A percentile compares a stretch with the other conserved stretches of the same genome.
Conservation (phyloP, 352 stramenopile species). For the Chrysophaeum taylorii region DNA sequence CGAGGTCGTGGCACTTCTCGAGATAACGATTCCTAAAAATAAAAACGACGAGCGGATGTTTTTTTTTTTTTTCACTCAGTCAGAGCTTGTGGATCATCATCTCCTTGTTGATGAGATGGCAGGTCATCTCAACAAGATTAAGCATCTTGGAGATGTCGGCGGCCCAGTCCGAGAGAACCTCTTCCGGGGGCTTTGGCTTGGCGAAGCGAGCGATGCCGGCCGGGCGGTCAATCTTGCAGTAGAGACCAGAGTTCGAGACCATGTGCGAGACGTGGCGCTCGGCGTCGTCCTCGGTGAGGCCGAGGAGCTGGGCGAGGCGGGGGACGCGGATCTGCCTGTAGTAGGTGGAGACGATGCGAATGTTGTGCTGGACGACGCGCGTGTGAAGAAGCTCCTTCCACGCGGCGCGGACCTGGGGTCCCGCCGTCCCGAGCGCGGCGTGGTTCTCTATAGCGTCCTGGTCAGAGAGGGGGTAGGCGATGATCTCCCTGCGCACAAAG, state of each 20-base stretch:
- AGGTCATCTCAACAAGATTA: conserved; percentile 88
- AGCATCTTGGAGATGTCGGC: conserved; percentile 88
- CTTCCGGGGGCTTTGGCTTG: conserved; percentile 69
- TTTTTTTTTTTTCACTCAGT: too few relatives aligned
- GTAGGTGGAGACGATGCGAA: conserved; percentile 80
- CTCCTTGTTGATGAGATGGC: conserved; percentile 97
- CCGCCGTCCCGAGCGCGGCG: conserved; percentile 61
- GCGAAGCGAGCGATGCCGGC: conserved; percentile 87
- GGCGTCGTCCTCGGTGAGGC: conserved; percentile 63
- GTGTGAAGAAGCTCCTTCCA: conserved; percentile 77
- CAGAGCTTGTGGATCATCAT: conserved; percentile 94
- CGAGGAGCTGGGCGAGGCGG: conserved; percentile 83
- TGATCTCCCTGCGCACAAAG: conserved; percentile 93
- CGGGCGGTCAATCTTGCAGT: conserved; percentile 78
- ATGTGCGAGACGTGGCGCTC: conserved; percentile 31
- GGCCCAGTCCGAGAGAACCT: conserved; percentile 88
- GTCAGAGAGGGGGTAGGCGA: conserved; percentile 72
- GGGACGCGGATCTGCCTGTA: conserved; percentile 84
- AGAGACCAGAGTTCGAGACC: background rate
- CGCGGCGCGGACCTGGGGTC: conserved; percentile 46
- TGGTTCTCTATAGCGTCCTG: conserved; percentile 66
- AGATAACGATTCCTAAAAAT: too few relatives aligned
- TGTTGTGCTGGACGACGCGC: conserved; percentile 93
- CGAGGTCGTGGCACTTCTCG: too few relatives aligned
- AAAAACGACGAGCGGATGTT: too few relatives aligned